Base-by-base conservation (phyloP, 176 grass and related monocot species). In the Avena sativa region DNA sequence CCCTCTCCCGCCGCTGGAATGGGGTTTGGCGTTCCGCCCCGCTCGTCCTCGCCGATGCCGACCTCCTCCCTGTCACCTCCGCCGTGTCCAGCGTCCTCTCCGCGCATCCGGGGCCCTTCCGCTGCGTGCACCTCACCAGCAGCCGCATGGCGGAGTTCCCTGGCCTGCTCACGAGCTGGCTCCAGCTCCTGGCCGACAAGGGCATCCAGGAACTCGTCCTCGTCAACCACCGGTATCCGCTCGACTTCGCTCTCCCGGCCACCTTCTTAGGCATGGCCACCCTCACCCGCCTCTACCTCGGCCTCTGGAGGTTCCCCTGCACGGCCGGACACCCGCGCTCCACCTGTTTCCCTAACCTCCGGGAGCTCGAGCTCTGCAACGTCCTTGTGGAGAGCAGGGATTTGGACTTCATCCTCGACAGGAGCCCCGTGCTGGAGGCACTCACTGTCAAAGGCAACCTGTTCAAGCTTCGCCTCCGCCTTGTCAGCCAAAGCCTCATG, bases 1-100 rank as follows among this genome's bases (percentile, higher is more conserved):
- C 20, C 17, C 69, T 72, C 40, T 72, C 69, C 40, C 69, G 69
- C 69, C 69, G 40, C 69, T 72, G 69, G 69, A 20, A 43, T n/a
- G 40, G 69, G 69, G 69, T 72, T 43, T 72, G 69, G 69, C 69
- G 69, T 19, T 72, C 69, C 69, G 40, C 40, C 69, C 69, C 69
- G 40, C 40, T 72, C 40, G 69, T 72, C 69, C 69, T 72, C 40
- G 69, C 21, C 44, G n/a, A 23, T 44, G n/a, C 71, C 44, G n/a
- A 25, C 44, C 71, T 74, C 71, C 47, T 74, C 43, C 71, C 71
- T n/a, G 71, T 6, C 71, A 15, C 11, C 71, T 21, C 69, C 69
- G 40, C 40, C 69, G 69, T 72, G 19, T 72, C 69, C 69, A 72
- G 40, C 69, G 69, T 72, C 69, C 69, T 72, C 40, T 20, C 40